Base-by-base conservation (phyloP, 148 eudicot genomes). In the Talinum fruticosum region DNA sequence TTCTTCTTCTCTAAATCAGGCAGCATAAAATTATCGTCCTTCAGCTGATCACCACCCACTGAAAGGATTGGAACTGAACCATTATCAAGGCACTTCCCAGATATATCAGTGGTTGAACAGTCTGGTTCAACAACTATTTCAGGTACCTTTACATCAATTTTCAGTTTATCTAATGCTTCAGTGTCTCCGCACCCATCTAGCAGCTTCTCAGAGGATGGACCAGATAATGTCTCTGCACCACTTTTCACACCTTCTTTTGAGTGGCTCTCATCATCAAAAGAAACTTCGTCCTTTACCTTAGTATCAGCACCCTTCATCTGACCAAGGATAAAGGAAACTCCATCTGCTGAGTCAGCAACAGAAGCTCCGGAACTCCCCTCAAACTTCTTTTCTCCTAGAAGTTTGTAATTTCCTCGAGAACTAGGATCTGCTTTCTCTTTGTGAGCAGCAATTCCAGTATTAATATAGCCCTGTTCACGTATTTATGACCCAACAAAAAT, bases 281-380 rank as follows among this genome's bases (percentile, higher is more conserved):
- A 57, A 73, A 66, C 77, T 75, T 73, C 86, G 80, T 79, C 84
- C 62, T 86, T 82, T 45, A 28, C 78, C 74, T 65, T 79, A n/a
- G 80, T 77, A 37, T 83, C 91, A 37, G 79, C 71, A 80, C 57
- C 79, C 76, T 83, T 89, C 44, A 76, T 82, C 85, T 79, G 87
- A 57, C 97, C 97, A 80, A 90, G 88, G 74, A 88, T 90, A 84
- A 89, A 91, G 72, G 92, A 91, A 68, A 90, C 97, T 10, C 96
- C 97, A 75, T 93, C 97, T 62, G 87, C 92, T 71, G 89, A 78
- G 87, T 90, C 93, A 69, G 90, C 78, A 74, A 84, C 77, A 38
- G 89, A 81, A 74, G 78, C 85, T 49, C 85, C 91, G 69, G 87
- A 79, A 78, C 79, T 79, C 72, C 84, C 87, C 78, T 81, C 90